These are phyloP conservation scores for Fusarium sp. DNA, from an alignment of 2,329 filamentous ascomycete genomes.

Conservation along the genomic window DNA sequence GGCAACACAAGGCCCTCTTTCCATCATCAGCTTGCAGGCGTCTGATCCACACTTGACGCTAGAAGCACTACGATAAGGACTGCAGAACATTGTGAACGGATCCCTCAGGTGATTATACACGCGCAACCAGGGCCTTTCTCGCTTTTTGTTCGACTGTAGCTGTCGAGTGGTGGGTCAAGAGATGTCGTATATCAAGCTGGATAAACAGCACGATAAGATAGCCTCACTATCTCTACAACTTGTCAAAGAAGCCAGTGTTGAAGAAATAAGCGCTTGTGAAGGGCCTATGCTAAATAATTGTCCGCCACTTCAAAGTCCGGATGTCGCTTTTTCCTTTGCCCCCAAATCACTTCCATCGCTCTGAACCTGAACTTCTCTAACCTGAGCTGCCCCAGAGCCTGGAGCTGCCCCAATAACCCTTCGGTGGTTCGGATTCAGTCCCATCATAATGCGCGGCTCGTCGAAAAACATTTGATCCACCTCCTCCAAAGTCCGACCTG, in stretches of 20 bases:
- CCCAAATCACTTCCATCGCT: not conserved
- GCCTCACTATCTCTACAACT: conserved; percentile 2
- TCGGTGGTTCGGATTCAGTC: conserved; percentile 4
- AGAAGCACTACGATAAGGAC: too few relatives aligned
- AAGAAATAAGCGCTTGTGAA: too few relatives aligned
- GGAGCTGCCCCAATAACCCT: not conserved
- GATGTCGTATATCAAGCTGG: not conserved
- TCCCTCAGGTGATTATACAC: too few relatives aligned
- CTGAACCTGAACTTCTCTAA: not conserved
- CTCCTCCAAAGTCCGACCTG: conserved; percentile 10
- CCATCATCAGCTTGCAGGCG: not conserved
- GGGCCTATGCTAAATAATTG: too few relatives aligned
- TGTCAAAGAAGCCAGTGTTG: too few relatives aligned
- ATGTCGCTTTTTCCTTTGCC: not conserved
- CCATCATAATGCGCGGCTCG: conserved; percentile 15
- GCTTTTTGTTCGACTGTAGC: too few relatives aligned
- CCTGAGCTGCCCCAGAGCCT: not conserved
- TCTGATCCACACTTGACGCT: too few relatives aligned
- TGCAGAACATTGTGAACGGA: too few relatives aligned
- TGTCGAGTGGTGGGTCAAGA: not conserved
- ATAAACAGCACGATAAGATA: too few relatives aligned
- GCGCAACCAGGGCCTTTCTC: too few relatives aligned
- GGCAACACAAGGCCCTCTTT: not conserved
- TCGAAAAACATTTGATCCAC: conserved; percentile 22
- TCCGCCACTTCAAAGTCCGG: too few relatives aligned